Evolutionary conservation across 106 monocot species (phyloP).

Genomic region (Vanilla planifolia): DNA sequence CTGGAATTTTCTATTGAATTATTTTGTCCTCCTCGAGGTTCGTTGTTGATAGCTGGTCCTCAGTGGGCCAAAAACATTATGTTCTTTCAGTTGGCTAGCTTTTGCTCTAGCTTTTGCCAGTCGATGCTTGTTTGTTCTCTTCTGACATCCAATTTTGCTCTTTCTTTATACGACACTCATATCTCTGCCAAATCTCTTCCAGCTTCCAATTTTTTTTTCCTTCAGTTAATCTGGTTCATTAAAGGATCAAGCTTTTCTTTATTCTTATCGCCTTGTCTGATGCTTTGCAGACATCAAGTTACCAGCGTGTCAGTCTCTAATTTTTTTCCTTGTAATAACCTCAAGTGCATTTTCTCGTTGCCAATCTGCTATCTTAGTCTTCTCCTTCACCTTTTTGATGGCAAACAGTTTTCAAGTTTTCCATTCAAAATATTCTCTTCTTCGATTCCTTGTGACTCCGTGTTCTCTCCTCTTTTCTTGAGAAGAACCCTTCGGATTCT

Average conservation of each 20-base stretch:
- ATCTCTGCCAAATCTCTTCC: not conserved
- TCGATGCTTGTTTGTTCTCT: not conserved
- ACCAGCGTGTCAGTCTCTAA: not conserved
- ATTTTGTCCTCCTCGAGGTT: not conserved
- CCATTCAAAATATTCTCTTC: too few species aligned
- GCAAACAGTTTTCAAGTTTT: too few species aligned
- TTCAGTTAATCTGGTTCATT: not conserved
- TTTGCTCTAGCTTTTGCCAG: slow-evolving; percentile 1
- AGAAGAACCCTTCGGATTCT: too few species aligned
- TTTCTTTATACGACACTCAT: slow-evolving; percentile 6
- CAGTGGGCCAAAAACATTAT: slow-evolving; percentile 2
- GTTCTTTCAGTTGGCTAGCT: slow-evolving; percentile 1
- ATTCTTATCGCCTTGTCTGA: not conserved
- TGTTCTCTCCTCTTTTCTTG: too few species aligned
- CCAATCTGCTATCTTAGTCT: not conserved
- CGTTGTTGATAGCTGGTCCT: not conserved
- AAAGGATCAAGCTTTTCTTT: not conserved
- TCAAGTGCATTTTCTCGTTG: not conserved
- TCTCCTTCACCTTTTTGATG: too few species aligned
- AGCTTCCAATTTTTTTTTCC: not conserved
- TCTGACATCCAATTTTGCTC: not conserved
- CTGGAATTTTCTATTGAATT: not conserved
- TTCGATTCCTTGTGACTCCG: too few species aligned
- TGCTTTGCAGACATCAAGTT: too few species aligned
- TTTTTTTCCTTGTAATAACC: not conserved